phyloP scores from a whole-genome alignment of 192 early-diverging fungal species.

The Coemansia sp. region DNA sequence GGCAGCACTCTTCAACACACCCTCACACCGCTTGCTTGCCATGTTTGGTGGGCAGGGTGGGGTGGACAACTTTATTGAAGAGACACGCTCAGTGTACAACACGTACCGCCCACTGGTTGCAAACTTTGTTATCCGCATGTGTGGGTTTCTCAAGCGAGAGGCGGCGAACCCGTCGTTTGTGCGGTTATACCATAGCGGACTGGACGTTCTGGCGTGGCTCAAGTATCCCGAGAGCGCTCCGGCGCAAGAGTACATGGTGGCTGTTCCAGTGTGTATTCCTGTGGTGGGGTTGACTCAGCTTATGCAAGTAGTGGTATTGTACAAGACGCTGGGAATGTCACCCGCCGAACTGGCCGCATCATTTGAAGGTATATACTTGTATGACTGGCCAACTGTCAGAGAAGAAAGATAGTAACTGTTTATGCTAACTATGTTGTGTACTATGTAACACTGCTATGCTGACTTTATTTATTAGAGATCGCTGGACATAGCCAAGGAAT shows the following conservation, averaged over 20 bases:
- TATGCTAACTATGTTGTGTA: background rate
- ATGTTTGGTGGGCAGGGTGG: slow-evolving; percentile 96
- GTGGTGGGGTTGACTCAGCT: slow-evolving; percentile 92
- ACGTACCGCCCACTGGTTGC: slow-evolving; percentile 76
- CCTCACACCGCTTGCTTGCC: slow-evolving; percentile 56
- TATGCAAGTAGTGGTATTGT: slow-evolving; percentile 82
- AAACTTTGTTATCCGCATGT: slow-evolving; percentile 73
- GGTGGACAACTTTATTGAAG: slow-evolving; percentile 91
- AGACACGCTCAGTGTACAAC: slow-evolving; percentile 72
- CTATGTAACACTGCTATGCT: background rate
- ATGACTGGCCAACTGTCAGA: background rate
- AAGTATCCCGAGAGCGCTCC: slow-evolving; percentile 68
- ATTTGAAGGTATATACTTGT: slow-evolving; percentile 45
- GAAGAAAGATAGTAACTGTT: background rate
- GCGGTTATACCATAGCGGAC: slow-evolving; percentile 63
- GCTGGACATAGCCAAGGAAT: slow-evolving; percentile 95
- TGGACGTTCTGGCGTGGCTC: slow-evolving; percentile 85
- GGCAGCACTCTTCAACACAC: slow-evolving; percentile 24
- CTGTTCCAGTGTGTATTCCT: slow-evolving; percentile 80
- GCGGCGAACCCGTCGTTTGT: slow-evolving; percentile 60
- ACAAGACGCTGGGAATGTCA: slow-evolving; percentile 66
- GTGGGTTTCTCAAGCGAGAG: slow-evolving; percentile 62
- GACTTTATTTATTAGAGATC: slow-evolving; percentile 52
- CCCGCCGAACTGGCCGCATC: slow-evolving; percentile 61
- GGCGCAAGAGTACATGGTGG: slow-evolving; percentile 70